A percentile compares a stretch with the other conserved stretches of the same genome.
Evolutionary conservation across 306 rosid genomes (phyloP).

Genomic region (Fragaria iinumae): DNA sequence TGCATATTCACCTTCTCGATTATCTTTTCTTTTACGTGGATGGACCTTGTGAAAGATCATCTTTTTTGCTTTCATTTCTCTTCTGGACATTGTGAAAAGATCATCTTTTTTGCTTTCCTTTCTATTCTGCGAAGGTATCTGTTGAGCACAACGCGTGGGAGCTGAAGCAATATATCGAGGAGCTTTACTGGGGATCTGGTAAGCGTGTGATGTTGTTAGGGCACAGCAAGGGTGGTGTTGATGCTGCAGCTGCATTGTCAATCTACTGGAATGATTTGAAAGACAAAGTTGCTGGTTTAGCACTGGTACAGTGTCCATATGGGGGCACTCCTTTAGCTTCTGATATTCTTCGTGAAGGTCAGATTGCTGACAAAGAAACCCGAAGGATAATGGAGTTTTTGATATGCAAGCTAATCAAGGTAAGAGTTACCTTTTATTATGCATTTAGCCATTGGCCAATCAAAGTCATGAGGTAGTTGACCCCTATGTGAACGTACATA

Average conservation of each 20-base stretch:
- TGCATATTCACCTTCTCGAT: neutral
- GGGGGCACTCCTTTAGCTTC: constrained; percentile 91
- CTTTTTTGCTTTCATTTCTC: neutral
- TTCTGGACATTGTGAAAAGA: neutral
- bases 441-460: neutral
- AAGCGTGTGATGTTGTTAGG: constrained; percentile 77
- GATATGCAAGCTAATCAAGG: constrained; percentile 84
- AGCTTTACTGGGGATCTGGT: constrained; percentile 83
- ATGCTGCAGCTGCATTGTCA: constrained; percentile 76
- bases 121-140: constrained; percentile 46
- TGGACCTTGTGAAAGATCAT: neutral
- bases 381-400: constrained; percentile 71
- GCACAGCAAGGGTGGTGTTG: constrained; percentile 89
- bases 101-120: neutral
- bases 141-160: constrained; percentile 82
- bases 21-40: neutral
- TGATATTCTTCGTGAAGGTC: constrained; percentile 75
- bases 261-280: constrained; percentile 64
- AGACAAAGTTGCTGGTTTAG: constrained; percentile 84
- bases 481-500: neutral
- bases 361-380: constrained; percentile 74
- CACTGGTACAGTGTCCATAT: constrained; percentile 74
- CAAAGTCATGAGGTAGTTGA: neutral
- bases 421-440: constrained; percentile 23
- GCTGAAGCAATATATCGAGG: constrained; percentile 72